phyloP scores from a whole-genome alignment of 495 filamentous ascomycete genomes.

The Baudoinia panamericana region DNA sequence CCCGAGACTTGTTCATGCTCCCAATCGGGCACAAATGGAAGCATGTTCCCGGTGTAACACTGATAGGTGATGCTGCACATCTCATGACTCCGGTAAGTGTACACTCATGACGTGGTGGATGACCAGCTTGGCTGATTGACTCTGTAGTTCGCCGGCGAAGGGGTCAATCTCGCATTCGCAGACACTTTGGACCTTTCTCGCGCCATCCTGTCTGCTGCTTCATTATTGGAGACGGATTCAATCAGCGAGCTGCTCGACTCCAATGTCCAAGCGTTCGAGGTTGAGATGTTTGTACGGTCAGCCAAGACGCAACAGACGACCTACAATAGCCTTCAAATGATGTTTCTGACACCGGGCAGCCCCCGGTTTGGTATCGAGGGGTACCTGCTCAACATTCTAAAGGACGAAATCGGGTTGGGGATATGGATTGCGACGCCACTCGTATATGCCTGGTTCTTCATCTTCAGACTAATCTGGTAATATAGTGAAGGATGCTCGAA shows the following conservation, averaged over 20 bases:
- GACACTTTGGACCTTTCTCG: constrained; percentile 42
- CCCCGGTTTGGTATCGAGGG: constrained; percentile 20
- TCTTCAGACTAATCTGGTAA: constrained; percentile 18
- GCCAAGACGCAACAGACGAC: constrained; percentile 17
- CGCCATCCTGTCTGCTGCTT: constrained; percentile 13
- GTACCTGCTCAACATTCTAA: constrained; percentile 15
- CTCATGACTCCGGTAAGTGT: constrained; percentile 51
- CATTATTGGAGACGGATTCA: not conserved
- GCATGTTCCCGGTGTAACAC: constrained; percentile 33
- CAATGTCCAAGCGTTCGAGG: constrained; percentile 18
- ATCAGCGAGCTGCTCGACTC: constrained; percentile 9
- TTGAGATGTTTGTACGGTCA: constrained; percentile 20
- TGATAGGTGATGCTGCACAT: constrained; percentile 52
- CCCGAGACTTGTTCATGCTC: constrained; percentile 37
- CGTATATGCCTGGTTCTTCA: constrained; percentile 15
- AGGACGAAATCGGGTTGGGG: constrained; percentile 8
- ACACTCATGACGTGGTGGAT: too few species aligned
- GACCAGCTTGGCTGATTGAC: too few species aligned
- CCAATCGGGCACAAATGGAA: constrained; percentile 41
- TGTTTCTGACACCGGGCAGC: constrained; percentile 22
- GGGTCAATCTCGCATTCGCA: constrained; percentile 46
- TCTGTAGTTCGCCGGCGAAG: constrained; percentile 49
- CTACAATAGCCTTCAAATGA: constrained; percentile 18
- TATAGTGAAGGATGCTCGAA: too few species aligned
- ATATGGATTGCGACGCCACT: constrained; percentile 3